Conservation (phyloP, 495 filamentous ascomycete genomes). For the Cercophora newfieldiana region DNA sequence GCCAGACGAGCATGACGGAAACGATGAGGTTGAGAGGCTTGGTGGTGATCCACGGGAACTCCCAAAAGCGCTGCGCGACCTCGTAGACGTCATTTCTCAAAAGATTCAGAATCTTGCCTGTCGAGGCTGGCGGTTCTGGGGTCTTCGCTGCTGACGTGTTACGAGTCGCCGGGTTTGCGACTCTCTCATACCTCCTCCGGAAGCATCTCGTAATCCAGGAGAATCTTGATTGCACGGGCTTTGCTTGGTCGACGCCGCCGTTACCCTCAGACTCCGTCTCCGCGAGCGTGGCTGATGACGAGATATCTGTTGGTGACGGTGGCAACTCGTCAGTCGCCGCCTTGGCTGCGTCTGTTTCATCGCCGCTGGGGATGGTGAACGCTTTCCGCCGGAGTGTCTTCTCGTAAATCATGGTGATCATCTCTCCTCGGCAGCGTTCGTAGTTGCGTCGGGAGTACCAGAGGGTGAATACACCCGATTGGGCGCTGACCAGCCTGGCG, state of each 20-base stretch:
- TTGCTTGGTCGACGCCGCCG: slow-evolving; percentile 25
- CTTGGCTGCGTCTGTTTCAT: background rate
- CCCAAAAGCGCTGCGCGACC: slow-evolving; percentile 80
- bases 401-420: slow-evolving; percentile 87
- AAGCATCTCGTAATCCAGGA: slow-evolving; percentile 17
- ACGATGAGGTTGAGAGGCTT: slow-evolving; percentile 69
- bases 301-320: slow-evolving; percentile 20
- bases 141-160: background rate
- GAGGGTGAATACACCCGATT: slow-evolving; percentile 66
- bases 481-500: slow-evolving; percentile 59
- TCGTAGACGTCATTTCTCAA: slow-evolving; percentile 80
- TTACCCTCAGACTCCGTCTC: slow-evolving; percentile 32
- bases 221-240: slow-evolving; percentile 12
- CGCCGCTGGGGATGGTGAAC: slow-evolving; percentile 49
- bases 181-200: slow-evolving; percentile 9
- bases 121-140: slow-evolving; percentile 61
- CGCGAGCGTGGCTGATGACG: slow-evolving; percentile 27
- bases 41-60: slow-evolving; percentile 65
- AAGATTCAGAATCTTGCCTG: slow-evolving; percentile 82
- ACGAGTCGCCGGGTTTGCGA: background rate
- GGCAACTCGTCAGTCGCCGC: slow-evolving; percentile 18
- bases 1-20: slow-evolving; percentile 69
- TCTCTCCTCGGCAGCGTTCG: slow-evolving; percentile 76
- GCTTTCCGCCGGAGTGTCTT: slow-evolving; percentile 78
- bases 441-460: slow-evolving; percentile 75